Evolutionary conservation across 108 stramenopile genomes (phyloP).

Genomic region (Licmophora abbreviata): DNA sequence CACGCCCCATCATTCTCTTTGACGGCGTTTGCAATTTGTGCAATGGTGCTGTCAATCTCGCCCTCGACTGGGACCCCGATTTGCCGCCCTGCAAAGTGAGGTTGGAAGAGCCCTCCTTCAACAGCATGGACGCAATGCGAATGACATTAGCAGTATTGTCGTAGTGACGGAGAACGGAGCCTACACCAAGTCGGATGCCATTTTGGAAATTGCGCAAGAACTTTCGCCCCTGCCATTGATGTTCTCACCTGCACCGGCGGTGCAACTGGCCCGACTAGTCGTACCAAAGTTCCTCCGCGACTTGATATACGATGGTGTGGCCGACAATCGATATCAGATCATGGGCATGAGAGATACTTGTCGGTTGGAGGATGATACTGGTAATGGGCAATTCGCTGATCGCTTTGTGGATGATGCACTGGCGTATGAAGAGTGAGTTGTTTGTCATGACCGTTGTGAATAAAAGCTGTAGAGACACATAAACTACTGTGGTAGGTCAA

Average conservation of each 20-base stretch:
- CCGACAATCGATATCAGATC: slow-evolving; percentile 67
- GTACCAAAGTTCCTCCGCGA: slow-evolving; percentile 60
- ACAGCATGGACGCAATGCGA: slow-evolving; percentile 41
- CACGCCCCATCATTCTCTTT: slow-evolving; percentile 75
- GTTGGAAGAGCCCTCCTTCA: slow-evolving; percentile 53
- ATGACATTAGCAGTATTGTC: slow-evolving; percentile 75
- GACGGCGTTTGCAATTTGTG: slow-evolving; percentile 76
- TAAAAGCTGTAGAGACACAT: too few relatives aligned
- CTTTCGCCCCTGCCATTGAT: slow-evolving; percentile 44
- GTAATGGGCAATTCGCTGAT: slow-evolving; percentile 1
- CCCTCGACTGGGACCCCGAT: slow-evolving; percentile 60
- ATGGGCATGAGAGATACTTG: slow-evolving; percentile 46
- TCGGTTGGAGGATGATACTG: neutral
- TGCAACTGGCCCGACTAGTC: too few relatives aligned
- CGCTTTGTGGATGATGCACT: slow-evolving; percentile 9
- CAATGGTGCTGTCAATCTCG: slow-evolving; percentile 59
- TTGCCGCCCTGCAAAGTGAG: slow-evolving; percentile 63
- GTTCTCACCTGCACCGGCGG: slow-evolving; percentile 31
- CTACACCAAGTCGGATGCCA: slow-evolving; percentile 59
- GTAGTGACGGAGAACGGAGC: slow-evolving; percentile 49
- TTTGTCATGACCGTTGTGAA: too few relatives aligned
- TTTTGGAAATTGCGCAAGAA: slow-evolving; percentile 53
- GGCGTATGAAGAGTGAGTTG: too few relatives aligned
- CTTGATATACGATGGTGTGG: slow-evolving; percentile 68
- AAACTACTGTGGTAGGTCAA: too few relatives aligned